phyloP scores from a whole-genome alignment of 1,284 basidiomycete genomes.

The Phellopilus nigrolimitatus region DNA sequence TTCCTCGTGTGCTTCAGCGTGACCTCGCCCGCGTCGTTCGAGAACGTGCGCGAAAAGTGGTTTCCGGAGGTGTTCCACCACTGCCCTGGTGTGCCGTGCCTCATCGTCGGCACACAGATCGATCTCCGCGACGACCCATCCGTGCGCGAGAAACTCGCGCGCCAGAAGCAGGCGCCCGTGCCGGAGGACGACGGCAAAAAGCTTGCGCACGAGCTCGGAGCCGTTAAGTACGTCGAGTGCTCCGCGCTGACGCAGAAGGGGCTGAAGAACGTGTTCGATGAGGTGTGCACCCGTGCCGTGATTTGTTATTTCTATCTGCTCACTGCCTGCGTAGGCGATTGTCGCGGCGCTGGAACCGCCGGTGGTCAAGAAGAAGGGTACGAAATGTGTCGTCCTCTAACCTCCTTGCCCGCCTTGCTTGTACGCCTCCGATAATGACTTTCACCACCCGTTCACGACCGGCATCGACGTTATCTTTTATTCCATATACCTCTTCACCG shows the following conservation, averaged over 20 bases:
- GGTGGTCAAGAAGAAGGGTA: conserved; percentile 73
- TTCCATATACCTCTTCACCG: conserved; percentile 16
- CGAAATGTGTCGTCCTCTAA: conserved; percentile 84
- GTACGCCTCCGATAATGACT: conserved; percentile 9
- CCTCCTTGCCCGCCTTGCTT: neutral
- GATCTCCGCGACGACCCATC: conserved; percentile 93
- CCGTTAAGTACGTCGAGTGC: conserved; percentile 99
- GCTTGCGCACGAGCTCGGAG: conserved; percentile 92
- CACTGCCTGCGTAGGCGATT: conserved; percentile 66
- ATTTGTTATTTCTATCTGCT: conserved; percentile 19
- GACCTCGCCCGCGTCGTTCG: conserved; percentile 96
- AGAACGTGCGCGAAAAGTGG: conserved; percentile 99
- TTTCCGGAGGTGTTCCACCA: conserved; percentile 99
- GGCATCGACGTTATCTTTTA: conserved; percentile 20
- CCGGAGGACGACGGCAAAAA: conserved; percentile 86
- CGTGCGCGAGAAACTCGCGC: conserved; percentile 91
- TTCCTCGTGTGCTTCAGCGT: conserved; percentile 99
- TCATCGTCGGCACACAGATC: conserved; percentile 98
- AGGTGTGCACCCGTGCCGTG: conserved; percentile 54
- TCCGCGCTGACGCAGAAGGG: conserved; percentile 99
- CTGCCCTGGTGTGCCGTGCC: conserved; percentile 98
- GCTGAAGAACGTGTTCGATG: conserved; percentile 99
- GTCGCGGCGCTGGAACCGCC: conserved; percentile 98
- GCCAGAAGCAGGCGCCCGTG: conserved; percentile 96
- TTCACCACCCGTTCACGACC: conserved; percentile 15